Conservation (phyloP, 306 rosid genomes). For the Trifolium repens region DNA sequence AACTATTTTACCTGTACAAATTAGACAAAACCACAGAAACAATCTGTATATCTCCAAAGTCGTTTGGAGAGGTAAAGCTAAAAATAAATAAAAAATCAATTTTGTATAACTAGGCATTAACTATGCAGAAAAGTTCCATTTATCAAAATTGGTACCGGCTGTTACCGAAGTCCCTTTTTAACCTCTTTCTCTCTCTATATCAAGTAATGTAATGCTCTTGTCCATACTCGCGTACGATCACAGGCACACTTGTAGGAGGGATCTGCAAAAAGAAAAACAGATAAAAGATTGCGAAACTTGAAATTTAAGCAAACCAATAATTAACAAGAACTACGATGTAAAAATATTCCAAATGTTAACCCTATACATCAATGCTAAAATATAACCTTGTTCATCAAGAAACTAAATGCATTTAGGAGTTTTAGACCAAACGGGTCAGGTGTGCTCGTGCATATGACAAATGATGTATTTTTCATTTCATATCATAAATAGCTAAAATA, state of each 20-base stretch:
- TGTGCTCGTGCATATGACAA: neutral
- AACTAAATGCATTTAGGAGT: constrained; percentile 7
- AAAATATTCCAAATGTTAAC: neutral
- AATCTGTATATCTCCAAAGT: constrained; percentile 23
- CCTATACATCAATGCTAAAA: neutral
- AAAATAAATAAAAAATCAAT: neutral
- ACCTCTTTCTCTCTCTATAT: constrained; percentile 46
- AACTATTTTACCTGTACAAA: too few species aligned
- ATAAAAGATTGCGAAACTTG: neutral
- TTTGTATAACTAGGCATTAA: neutral
- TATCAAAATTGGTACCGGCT: constrained; percentile 16
- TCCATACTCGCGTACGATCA: constrained; percentile 80
- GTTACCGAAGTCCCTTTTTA: neutral
- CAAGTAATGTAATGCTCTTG: constrained; percentile 53
- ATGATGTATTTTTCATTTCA: constrained; percentile 23
- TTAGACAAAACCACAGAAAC: too few species aligned
- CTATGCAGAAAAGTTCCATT: constrained; percentile 7
- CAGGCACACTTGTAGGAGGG: constrained; percentile 89
- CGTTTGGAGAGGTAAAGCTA: neutral
- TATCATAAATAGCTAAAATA: constrained; percentile 1
- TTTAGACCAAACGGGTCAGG: neutral
- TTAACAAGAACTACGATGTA: neutral
- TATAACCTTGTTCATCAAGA: neutral
- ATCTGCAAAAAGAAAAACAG: constrained; percentile 53
- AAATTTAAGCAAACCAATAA: neutral